Percentiles rank a stretch among this genome's conserved stretches.
Conservation (phyloP, 2,329 filamentous ascomycete species). For the Stachybotrys elegans region DNA sequence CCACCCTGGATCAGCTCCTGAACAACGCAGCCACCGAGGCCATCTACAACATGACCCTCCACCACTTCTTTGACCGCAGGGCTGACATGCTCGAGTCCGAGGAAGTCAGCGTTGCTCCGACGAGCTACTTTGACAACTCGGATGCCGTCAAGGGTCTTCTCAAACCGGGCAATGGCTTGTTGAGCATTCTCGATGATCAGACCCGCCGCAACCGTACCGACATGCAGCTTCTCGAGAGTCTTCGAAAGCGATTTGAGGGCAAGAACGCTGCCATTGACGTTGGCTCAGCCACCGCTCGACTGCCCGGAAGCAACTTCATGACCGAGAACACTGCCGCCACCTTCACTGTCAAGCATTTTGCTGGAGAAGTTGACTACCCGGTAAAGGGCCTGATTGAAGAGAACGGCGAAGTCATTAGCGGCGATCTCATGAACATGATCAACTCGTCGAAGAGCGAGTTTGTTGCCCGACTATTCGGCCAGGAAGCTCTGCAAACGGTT, state of each 20-base stretch:
- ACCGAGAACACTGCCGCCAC: constrained; percentile 74
- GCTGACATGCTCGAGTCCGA: constrained; percentile 91
- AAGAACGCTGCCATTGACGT: constrained; percentile 90
- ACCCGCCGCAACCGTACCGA: constrained; percentile 85
- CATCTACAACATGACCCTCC: constrained; percentile 87
- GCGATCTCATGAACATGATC: constrained; percentile 92
- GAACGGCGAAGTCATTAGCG: constrained; percentile 93
- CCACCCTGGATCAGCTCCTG: constrained; percentile 83
- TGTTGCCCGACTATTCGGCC: constrained; percentile 86
- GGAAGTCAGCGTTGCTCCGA: constrained; percentile 83
- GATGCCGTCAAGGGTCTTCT: constrained; percentile 89
- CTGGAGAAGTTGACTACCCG: constrained; percentile 92
- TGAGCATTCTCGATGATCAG: constrained; percentile 95
- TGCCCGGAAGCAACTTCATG: constrained; percentile 85
- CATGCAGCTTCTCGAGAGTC: constrained; percentile 81
- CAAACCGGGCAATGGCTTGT: constrained; percentile 85
- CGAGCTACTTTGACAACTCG: constrained; percentile 96
- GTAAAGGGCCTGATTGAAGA: constrained; percentile 85
- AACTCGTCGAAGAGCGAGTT: constrained; percentile 85
- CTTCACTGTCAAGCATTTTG: constrained; percentile 93
- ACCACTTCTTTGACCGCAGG: constrained; percentile 94
- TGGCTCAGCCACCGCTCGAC: constrained; percentile 64
- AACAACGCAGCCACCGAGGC: constrained; percentile 92
- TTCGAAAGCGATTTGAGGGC: constrained; percentile 88
- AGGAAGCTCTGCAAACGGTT: constrained; percentile 87